These are phyloP conservation scores for Sugiyamaella castrensis DNA, from an alignment of 1,139 yeast genomes.

Conservation along the genomic window DNA sequence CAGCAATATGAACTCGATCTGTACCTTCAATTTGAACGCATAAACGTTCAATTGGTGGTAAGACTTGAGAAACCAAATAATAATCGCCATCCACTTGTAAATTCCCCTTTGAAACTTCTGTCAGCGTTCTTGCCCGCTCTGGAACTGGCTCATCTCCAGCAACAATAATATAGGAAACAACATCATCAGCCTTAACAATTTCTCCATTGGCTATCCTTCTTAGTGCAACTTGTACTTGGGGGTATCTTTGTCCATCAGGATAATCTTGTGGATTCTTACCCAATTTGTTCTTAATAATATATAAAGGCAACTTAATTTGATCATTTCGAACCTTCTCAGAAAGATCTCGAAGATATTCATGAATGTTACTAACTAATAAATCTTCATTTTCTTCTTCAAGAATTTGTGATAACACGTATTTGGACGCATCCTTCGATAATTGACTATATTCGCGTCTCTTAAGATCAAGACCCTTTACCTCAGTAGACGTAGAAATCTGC, in stretches of 20 bases:
- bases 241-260: conserved; percentile 67
- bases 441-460: conserved; percentile 95
- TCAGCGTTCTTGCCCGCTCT: conserved; percentile 75
- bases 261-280: conserved; percentile 43
- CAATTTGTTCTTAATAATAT: conserved; percentile 40
- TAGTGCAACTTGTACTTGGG: conserved; percentile 90
- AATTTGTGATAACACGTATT: conserved; percentile 67
- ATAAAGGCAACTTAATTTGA: conserved; percentile 62
- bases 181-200: conserved; percentile 83
- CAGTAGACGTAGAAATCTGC: conserved; percentile 54
- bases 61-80: conserved; percentile 83
- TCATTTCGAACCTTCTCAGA: conserved; percentile 57
- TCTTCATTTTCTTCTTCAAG: conserved; percentile 77
- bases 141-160: conserved; percentile 44
- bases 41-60: conserved; percentile 88
- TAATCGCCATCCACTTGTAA: conserved; percentile 71
- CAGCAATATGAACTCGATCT: conserved; percentile 75
- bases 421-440: conserved; percentile 82
- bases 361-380: conserved; percentile 67
- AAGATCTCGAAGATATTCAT: conserved; percentile 65
- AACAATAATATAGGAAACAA: conserved; percentile 76
- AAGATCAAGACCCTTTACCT: conserved; percentile 96
- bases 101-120: conserved; percentile 57
- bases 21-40: conserved; percentile 84
- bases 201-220: conserved; percentile 77